Evolutionary conservation across 768 basidiomycete species (phyloP), one percentile per base, ranked within the genome.

Genomic region (Imleria badia): DNA sequence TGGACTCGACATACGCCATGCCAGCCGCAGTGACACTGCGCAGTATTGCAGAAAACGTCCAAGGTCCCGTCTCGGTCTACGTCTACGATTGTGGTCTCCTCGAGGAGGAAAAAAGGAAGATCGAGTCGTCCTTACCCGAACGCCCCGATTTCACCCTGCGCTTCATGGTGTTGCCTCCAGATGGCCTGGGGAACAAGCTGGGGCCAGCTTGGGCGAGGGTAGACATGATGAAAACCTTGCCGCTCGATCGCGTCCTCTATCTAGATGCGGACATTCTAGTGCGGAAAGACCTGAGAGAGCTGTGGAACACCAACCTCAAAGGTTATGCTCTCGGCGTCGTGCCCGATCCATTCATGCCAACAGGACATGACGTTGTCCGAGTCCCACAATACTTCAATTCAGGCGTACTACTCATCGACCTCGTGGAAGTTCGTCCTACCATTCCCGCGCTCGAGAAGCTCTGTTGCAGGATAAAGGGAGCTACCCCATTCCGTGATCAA

Each of bases 391-490:
- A 80, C 55, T 81, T 81, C 71, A 82, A 81, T 45, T 75, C 79
- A 0, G 80, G 80, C 0, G 78, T 82, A 6, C 51, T 82, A 40
- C 66, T 82, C 19, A 62, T 83, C 56, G 75, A 82, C 66, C 64
- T 82, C 15, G 62, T 76, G 0, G 66, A 67, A 29, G 66, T 73
- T 17, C 66, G 80, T 9, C 31, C 39, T 17, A 45, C 45, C 5
- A 19, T 68, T 7, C 54, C 54, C 2, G 68, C 60, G 9, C 64
- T 81, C 30, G 43, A 55, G 23, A 58, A 52, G 15, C 38, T 66
- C 19, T 68, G 59, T 6, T 31, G 31, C 30, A 45, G 52, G 34
- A 68, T 70, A 66, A 60, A 57, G 49, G 49, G 46, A 34, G 67
- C 12, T 51, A 47, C 72, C 1, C 63, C 51, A 23, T 76, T 67